Evolutionary conservation across 2,329 filamentous ascomycete genomes (phyloP), one percentile per base, ranked within the genome.

Genomic region (Botrytis deweyae): DNA sequence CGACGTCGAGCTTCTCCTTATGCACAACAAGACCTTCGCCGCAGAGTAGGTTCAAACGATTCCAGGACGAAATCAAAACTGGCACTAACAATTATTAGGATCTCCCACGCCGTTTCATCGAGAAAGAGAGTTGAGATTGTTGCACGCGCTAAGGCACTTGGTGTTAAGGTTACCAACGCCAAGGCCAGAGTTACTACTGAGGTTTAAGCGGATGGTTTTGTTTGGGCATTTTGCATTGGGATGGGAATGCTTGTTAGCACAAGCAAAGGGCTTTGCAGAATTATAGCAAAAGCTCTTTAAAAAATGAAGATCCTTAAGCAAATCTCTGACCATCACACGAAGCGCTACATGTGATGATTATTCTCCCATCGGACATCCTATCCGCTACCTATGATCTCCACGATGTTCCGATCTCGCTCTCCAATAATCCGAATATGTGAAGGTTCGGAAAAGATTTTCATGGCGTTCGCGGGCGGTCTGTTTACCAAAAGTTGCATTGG

Each of bases 21-120:
- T 99, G 96, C 96, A 99, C 93, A 98, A 98, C 93, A 92, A 92
- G 85, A 97, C 94, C 86, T 98, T 93, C 88, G 96, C 96, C 85
- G 96, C 96, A 84, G 96, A 99, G 95, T 98, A 94, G 82, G 94
- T 73, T 69, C 20, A 22, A 33, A 33, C n/a, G 69, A 72, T 65
- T 5, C 4, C 18, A 38, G 44, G 64, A 25, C 42, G n/a, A 42
- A 72, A 29, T 58, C 52, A 10, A 25, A 52, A n/a, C 67, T 38
- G 65, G 36, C 36, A 29, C 42, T 78, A 67, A 77, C 70, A 76
- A 62, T 5, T 10, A 49, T 65, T 81, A 98, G 95, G 91, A 99
- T 99, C 85, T 93, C 93, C 85, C 94, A 97, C 90, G 93, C 93
- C 86, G 96, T 99, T 85, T 99, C 96, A 78, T 97, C 96, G 84